phyloP scores from a whole-genome alignment of 2,329 filamentous ascomycete genomes.

The Cladophialophora carrionii region DNA sequence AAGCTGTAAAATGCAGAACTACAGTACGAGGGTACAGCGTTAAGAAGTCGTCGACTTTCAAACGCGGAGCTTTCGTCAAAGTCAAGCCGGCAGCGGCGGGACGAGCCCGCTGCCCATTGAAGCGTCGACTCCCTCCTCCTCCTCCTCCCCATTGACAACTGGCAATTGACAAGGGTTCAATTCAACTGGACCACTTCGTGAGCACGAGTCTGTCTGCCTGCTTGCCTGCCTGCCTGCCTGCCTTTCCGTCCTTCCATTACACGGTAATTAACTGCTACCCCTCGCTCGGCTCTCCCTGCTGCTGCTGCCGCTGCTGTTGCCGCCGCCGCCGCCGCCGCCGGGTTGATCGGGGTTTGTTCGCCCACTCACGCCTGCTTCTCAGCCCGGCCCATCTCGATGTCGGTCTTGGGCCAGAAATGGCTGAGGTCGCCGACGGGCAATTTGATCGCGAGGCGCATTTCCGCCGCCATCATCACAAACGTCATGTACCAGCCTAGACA shows the following conservation, averaged over 20 bases:
- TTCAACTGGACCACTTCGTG: neutral
- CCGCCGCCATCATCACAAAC: slow-evolving; percentile 38
- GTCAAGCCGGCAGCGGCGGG: neutral
- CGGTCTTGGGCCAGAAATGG: slow-evolving; percentile 36
- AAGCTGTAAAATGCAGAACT: neutral
- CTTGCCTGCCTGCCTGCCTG: no score
- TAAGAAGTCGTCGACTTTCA: neutral
- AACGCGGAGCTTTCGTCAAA: neutral
- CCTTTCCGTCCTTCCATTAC: neutral
- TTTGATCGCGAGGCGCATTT: slow-evolving; percentile 35
- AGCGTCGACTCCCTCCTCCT: neutral
- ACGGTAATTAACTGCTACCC: neutral
- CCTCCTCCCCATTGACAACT: neutral
- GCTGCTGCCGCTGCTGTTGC: neutral
- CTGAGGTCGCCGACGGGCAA: slow-evolving; percentile 37
- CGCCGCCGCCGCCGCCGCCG: neutral
- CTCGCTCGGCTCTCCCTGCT: neutral
- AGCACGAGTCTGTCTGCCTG: neutral
- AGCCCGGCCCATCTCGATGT: slow-evolving; percentile 32
- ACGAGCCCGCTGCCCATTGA: no score
- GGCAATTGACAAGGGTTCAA: neutral
- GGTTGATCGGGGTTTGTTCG: neutral
- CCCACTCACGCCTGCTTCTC: slow-evolving; percentile 28
- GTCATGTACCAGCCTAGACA: slow-evolving; percentile 37
- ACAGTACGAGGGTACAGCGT: neutral